Evolutionary conservation across 495 filamentous ascomycete species (phyloP).

Genomic region (Aspergillus incahuasiensis): DNA sequence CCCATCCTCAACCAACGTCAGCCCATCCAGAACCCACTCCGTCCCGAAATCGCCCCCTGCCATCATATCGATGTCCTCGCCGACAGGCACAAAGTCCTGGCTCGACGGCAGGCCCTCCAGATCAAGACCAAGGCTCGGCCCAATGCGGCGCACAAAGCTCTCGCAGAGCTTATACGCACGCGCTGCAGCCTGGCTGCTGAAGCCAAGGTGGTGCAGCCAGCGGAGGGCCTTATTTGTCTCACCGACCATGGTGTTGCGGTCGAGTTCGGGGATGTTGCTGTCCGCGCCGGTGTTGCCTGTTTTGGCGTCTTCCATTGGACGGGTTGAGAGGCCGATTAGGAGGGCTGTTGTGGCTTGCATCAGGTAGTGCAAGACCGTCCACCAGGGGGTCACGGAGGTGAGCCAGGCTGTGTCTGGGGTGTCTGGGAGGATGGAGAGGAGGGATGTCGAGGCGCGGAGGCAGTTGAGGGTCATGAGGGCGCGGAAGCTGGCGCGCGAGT

Average conservation of each 20-base stretch:
- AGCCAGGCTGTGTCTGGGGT: conserved; percentile 35
- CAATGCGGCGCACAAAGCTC: conserved; percentile 25
- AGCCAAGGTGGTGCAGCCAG: conserved; percentile 44
- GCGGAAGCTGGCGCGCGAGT: conserved; percentile 40
- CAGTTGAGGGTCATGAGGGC: conserved; percentile 17
- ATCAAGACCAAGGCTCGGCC: conserved; percentile 26
- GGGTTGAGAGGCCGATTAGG: conserved; percentile 48
- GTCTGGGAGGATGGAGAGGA: conserved; percentile 48
- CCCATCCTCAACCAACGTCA: conserved; percentile 6
- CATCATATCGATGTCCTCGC: background rate
- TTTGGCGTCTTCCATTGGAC: background rate
- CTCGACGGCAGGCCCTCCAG: conserved; percentile 26
- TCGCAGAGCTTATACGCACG: conserved; percentile 47
- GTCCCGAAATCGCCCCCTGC: background rate
- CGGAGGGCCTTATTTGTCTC: conserved; percentile 45
- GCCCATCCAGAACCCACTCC: background rate
- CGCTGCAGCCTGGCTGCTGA: conserved; percentile 37
- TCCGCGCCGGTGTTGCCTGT: background rate
- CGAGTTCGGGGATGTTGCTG: conserved; percentile 11
- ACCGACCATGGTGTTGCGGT: conserved; percentile 25
- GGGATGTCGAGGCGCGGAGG: conserved; percentile 45
- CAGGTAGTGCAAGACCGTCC: conserved; percentile 56
- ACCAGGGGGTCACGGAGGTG: conserved; percentile 53
- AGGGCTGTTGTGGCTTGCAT: conserved; percentile 58
- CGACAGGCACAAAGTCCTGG: background rate